phyloP scores from a whole-genome alignment of 2,329 filamentous ascomycete species.

The Trichoderma sp. region DNA sequence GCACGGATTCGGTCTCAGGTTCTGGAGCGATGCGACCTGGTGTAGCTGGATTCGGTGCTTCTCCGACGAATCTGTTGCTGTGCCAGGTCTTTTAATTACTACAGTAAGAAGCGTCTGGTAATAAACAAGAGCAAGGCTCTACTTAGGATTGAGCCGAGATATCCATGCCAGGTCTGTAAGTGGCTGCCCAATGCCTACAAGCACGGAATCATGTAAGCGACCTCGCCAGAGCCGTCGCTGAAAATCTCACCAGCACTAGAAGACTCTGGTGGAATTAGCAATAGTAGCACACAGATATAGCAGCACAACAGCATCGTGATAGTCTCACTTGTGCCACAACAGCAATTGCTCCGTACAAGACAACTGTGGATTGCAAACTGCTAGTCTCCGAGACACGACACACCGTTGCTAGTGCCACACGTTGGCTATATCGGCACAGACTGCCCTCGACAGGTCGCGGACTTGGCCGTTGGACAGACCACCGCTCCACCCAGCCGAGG shows the following conservation, averaged over 20 bases:
- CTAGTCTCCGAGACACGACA: not conserved
- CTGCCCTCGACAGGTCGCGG: not conserved
- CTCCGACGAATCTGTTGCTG: not conserved
- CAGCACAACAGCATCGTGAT: no score
- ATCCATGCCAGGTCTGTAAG: not conserved
- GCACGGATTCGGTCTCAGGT: slow-evolving; percentile 6
- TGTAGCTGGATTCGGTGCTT: not conserved
- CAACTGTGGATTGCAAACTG: not conserved
- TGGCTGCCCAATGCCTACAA: not conserved
- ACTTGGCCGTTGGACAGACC: not conserved
- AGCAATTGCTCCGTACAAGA: not conserved
- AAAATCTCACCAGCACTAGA: not conserved
- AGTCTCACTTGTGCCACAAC: not conserved
- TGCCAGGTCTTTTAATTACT: not conserved
- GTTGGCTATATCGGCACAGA: not conserved
- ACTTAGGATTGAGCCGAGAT: not conserved
- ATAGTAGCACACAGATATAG: no score
- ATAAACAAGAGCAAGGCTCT: not conserved
- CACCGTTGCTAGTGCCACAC: not conserved
- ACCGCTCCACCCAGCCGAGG: slow-evolving; percentile 3
- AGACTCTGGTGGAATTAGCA: not conserved
- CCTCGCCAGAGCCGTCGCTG: not conserved
- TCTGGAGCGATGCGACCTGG: not conserved
- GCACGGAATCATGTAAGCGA: not conserved
- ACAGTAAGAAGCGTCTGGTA: no score